Evolutionary conservation across 1,284 basidiomycete genomes (phyloP), one percentile per base, ranked within the genome.

Genomic region (Ceraceosorus bombacis): DNA sequence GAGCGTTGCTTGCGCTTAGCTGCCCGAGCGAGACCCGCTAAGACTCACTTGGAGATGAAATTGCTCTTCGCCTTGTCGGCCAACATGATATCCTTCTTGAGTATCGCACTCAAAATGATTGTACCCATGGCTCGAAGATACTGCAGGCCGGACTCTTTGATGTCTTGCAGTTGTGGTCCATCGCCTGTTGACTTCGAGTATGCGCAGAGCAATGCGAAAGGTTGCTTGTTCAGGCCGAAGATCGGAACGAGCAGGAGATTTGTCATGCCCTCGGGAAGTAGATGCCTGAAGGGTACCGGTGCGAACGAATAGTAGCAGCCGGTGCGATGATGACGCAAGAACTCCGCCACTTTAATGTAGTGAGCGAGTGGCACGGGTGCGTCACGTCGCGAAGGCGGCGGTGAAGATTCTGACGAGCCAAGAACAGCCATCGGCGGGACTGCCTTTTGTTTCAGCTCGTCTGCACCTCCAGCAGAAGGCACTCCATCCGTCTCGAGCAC

Each of bases 101-200:
- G 82, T 5, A 95, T 90, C 9, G 92, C 91, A 53, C 90, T 91
- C 43, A 97, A 81, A 61, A 96, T 93, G 68, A 96, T 94, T 55
- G 95, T 90, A 54, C 92, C 90, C 82, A 82, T 81, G 12, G 90
- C 90, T 53, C 92, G 85, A 52, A 95, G 78, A 78, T 94, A 95
- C 52, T 92, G 93, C 40, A 94, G 79, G 70, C 94, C 92, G 74
- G 92, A 91, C 0, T 91, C 72, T 46, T 70, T 64, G 27, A 75
- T 55, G 58, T 76, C 73, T 89, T 80, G 95, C 89, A 71, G 93
- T 80, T 78, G 88, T 88, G 71, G 88, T 85, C 72, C 88, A 87
- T 8, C 84, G 83, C 67, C 88, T 84, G 68, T 88, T 85, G 49
- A 85, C 85, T 64, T 61, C 0, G 87, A 88, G 78, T 93, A 95